These are phyloP conservation scores for Glaciozyma martinii DNA, from an alignment of 768 basidiomycete genomes.

Conservation along the genomic window DNA sequence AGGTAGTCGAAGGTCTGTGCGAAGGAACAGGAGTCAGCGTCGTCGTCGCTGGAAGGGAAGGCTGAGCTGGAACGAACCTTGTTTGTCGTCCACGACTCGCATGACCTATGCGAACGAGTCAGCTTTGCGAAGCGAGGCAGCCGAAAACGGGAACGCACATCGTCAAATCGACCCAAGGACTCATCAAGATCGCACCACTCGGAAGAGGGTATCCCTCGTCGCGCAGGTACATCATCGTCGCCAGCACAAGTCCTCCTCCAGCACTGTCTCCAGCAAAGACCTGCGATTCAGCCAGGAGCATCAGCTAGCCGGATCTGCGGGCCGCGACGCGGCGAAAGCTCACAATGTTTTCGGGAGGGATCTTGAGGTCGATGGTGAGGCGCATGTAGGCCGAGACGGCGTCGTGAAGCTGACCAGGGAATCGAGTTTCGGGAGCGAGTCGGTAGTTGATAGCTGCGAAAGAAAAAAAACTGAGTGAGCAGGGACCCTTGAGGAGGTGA, in stretches of 20 bases:
- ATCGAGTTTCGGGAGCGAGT: slow-evolving; percentile 86
- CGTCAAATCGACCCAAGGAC: slow-evolving; percentile 57
- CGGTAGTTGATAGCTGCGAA: slow-evolving; percentile 77
- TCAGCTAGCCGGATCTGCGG: not conserved
- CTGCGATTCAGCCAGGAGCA: not conserved
- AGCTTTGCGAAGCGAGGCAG: not conserved
- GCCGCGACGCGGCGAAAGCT: slow-evolving; percentile 37
- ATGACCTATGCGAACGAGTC: slow-evolving; percentile 46
- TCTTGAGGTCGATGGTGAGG: slow-evolving; percentile 73
- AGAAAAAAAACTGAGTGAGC: slow-evolving; percentile 31
- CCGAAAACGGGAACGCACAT: slow-evolving; percentile 44
- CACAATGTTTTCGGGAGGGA: slow-evolving; percentile 77
- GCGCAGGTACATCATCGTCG: slow-evolving; percentile 85
- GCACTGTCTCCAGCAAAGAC: slow-evolving; percentile 83
- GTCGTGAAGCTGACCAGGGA: slow-evolving; percentile 82
- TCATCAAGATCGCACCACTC: slow-evolving; percentile 71
- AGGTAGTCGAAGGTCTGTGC: slow-evolving; percentile 58
- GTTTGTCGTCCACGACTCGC: slow-evolving; percentile 96
- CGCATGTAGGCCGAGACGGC: slow-evolving; percentile 78
- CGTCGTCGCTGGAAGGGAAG: too few relatives aligned
- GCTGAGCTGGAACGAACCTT: slow-evolving; percentile 42
- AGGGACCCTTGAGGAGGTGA: slow-evolving; percentile 38
- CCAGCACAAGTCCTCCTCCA: slow-evolving; percentile 77
- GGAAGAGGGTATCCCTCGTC: slow-evolving; percentile 80
- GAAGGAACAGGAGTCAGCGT: not conserved